Base-by-base conservation (phyloP, 352 stramenopile species). In the Phytophthora niederhauseri region DNA sequence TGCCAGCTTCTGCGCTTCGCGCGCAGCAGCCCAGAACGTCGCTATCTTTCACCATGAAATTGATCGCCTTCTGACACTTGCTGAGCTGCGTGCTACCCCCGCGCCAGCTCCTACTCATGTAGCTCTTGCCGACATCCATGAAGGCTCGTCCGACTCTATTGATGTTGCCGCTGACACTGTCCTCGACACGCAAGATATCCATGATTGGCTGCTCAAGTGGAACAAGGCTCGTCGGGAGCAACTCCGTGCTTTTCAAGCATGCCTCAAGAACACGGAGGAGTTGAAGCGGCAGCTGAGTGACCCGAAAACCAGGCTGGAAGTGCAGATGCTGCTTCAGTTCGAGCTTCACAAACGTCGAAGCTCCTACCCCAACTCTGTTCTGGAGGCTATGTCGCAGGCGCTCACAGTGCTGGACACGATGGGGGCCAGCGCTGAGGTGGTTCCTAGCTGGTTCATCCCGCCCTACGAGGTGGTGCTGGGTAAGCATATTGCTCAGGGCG, bases 381-480 rank as follows among this genome's bases (percentile, higher is more conserved):
- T 73, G 22, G 41, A 64, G 31, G 58, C 59, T 3, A 76, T 76
- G 6, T 24, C n/a, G 14, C 45, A 57, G 17, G 64, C 64, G 22
- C 53, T 73, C 6, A 7, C 52, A 54, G 38, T 64, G 15, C 45
- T 73, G 54, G 59, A 64, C 14, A 8, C n/a, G 22, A 48, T 66
- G 41, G 54, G 48, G 4, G 43, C 57, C 17, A 36, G 45, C 12
- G 38, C 53, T 57, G 57, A 72, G n/a, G 45, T 19, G 1, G 54
- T 77, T 53, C 68, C 72, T 17, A 71, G 22, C 12, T 79, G 72
- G 72, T 79, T 79, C 24, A 61, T 79, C 31, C 61, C 72, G 34
- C 64, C 64, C 9, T 68, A 76, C 19, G 72, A 79, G 36, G 55
- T 79, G 2, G 51, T 68, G n/a, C 56, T 68, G 30, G 62, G 60